These are phyloP conservation scores for Dothidotthia symphoricarpi DNA, from an alignment of 2,329 filamentous ascomycete genomes.

Conservation along the genomic window DNA sequence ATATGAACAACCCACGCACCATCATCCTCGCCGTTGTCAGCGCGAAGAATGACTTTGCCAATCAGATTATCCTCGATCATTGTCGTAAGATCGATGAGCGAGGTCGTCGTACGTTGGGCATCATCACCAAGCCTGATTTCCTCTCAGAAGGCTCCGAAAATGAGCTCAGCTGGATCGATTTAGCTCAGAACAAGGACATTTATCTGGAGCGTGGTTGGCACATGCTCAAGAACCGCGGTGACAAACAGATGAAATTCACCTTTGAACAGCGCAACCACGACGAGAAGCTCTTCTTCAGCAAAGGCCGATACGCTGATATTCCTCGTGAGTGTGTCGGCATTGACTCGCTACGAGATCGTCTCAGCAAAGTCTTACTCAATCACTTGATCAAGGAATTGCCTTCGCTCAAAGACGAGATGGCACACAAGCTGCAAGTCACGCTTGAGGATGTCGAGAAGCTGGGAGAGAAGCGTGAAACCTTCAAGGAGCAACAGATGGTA, in stretches of 20 bases:
- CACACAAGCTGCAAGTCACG: slow-evolving; percentile 13
- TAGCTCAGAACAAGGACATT: slow-evolving; percentile 44
- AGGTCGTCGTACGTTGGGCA: slow-evolving; percentile 53
- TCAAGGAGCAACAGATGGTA: slow-evolving; percentile 20
- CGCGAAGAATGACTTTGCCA: slow-evolving; percentile 50
- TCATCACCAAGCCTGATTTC: slow-evolving; percentile 59
- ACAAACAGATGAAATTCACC: slow-evolving; percentile 34
- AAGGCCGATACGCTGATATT: slow-evolving; percentile 17
- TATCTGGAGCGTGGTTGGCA: slow-evolving; percentile 53
- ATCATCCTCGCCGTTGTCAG: slow-evolving; percentile 46
- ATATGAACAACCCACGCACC: slow-evolving; percentile 44
- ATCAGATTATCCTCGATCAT: slow-evolving; percentile 58
- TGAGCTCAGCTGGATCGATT: slow-evolving; percentile 43
- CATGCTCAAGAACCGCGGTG: slow-evolving; percentile 51
- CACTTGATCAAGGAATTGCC: slow-evolving; percentile 33
- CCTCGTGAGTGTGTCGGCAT: slow-evolving; percentile 28
- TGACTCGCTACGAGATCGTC: slow-evolving; percentile 22
- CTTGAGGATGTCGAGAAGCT: slow-evolving; percentile 16
- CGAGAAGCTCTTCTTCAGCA: slow-evolving; percentile 36
- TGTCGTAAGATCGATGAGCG: slow-evolving; percentile 48
- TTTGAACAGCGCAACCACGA: slow-evolving; percentile 27
- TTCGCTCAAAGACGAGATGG: slow-evolving; percentile 18
- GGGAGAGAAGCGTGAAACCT: slow-evolving; percentile 17
- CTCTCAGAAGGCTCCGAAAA: slow-evolving; percentile 41
- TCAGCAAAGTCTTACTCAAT: slow-evolving; percentile 32